Evolutionary conservation across 1,139 yeast genomes (phyloP), one percentile per base, ranked within the genome.

Genomic region (Suhomyces panamericanus): DNA sequence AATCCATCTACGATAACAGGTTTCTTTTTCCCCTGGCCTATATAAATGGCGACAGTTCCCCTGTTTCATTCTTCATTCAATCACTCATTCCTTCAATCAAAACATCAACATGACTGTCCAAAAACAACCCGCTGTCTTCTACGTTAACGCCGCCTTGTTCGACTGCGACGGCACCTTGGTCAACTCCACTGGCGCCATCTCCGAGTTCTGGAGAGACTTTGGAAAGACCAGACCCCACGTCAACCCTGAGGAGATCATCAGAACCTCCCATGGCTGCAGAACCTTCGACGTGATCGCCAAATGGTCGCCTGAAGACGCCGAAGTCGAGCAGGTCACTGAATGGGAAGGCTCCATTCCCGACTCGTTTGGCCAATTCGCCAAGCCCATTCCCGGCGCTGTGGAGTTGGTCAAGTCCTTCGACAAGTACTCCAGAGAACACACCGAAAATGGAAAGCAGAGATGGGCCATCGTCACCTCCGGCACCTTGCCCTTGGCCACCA

Each of bases 381-480:
- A 73, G 57, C 85, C 88, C 41, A 86, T 87, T 41, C 83, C 85
- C 8, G 96, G 96, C 46, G 84, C 90, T 41, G 74, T 76, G 37
- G 81, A 80, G 54, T 71, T 86, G 53, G 81, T 85, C 51, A 75
- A 80, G 57, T 67, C 77, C 12, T 74, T 85, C 48, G 78, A 74
- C 55, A 54, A 69, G 38, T 62, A 57, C 46, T 73, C 78, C 42
- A 70, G 54, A 55, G 57, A 59, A 41, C 44, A 62, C 66, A 80
- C 75, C 59, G 77, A 64, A 50, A 65, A 64, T 60, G 70, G 70
- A 49, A 49, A 66, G 55, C 79, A 74, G 60, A 71, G 79, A 63
- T 85, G 91, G 90, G 91, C 90, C 49, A 86, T 87, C 60, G 95
- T 87, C 49, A 87, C 96, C 31, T 83, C 90, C 35, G 96, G 95